These are phyloP conservation scores for Amniculicola lignicola DNA, from an alignment of 495 filamentous ascomycete genomes.

Conservation along the genomic window DNA sequence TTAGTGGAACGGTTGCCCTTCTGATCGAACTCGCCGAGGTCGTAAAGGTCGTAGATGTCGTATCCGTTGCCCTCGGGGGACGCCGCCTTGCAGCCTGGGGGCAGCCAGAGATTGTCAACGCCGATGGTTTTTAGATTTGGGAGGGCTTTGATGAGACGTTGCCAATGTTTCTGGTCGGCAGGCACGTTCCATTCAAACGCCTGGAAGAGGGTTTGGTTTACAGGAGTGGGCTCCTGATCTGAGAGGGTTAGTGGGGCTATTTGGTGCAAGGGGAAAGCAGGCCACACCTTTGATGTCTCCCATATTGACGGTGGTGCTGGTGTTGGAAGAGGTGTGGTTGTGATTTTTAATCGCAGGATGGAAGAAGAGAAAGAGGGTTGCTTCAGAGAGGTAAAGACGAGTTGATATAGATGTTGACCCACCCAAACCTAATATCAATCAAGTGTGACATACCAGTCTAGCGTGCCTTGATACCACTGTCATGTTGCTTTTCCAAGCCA, in stretches of 20 bases:
- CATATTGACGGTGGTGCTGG: too few relatives aligned
- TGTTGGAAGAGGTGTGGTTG: too few relatives aligned
- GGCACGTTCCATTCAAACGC: slow-evolving; percentile 75
- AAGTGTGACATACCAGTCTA: too few relatives aligned
- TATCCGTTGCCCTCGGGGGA: slow-evolving; percentile 66
- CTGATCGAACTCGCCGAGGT: slow-evolving; percentile 74
- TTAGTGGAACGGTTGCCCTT: slow-evolving; percentile 64
- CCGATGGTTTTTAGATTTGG: slow-evolving; percentile 58
- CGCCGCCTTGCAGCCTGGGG: slow-evolving; percentile 70
- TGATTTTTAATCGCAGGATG: too few relatives aligned
- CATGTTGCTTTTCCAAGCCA: too few relatives aligned
- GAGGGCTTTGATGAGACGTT: slow-evolving; percentile 54
- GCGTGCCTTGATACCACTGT: too few relatives aligned
- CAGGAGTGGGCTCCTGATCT: slow-evolving; percentile 28
- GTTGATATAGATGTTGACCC: too few relatives aligned
- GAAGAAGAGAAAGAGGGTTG: too few relatives aligned
- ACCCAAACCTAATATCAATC: too few relatives aligned
- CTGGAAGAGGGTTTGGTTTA: slow-evolving; percentile 66
- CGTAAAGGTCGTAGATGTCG: slow-evolving; percentile 74
- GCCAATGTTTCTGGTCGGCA: slow-evolving; percentile 62
- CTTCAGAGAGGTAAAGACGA: too few relatives aligned
- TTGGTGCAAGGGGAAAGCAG: too few relatives aligned
- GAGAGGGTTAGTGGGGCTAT: slow-evolving; percentile 8
- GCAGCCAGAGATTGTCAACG: slow-evolving; percentile 67
- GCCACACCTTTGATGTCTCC: too few relatives aligned